phyloP scores from a whole-genome alignment of 163 green algal species.

The Prototheca wickerhamii region DNA sequence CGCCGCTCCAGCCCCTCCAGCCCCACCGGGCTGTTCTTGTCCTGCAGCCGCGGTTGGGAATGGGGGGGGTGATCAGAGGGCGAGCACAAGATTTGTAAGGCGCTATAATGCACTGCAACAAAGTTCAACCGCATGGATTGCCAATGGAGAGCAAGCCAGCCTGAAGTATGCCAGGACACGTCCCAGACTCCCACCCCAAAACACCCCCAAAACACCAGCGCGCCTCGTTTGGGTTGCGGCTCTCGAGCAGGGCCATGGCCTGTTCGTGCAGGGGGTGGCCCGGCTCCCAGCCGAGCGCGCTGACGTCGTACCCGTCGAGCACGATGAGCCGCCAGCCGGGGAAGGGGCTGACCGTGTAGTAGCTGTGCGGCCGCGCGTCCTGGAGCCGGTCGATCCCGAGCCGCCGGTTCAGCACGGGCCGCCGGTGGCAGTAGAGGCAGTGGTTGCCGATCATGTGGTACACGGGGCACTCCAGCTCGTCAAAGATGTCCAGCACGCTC shows the following conservation, averaged over 20 bases:
- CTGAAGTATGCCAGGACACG: not conserved
- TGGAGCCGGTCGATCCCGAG: slow-evolving; percentile 20
- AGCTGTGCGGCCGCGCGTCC: slow-evolving; percentile 8
- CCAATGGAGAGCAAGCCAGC: not conserved
- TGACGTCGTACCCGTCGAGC: slow-evolving; percentile 66
- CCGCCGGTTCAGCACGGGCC: slow-evolving; percentile 18
- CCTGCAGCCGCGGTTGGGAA: slow-evolving; percentile 14
- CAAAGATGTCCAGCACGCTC: slow-evolving; percentile 43
- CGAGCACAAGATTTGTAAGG: no score
- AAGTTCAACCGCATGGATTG: slow-evolving; percentile 1
- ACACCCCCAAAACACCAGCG: not conserved
- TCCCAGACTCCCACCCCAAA: not conserved
- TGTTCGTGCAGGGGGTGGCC: slow-evolving; percentile 46
- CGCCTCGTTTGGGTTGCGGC: slow-evolving; percentile 56
- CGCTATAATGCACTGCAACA: not conserved
- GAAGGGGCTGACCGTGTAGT: slow-evolving; percentile 29
- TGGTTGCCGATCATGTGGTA: slow-evolving; percentile 70
- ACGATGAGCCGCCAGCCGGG: slow-evolving; percentile 51
- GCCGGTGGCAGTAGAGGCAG: slow-evolving; percentile 55
- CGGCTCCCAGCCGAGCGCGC: slow-evolving; percentile 52
- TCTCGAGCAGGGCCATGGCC: slow-evolving; percentile 39
- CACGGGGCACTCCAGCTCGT: slow-evolving; percentile 30
- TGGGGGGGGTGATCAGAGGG: not conserved
- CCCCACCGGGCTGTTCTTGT: slow-evolving; percentile 58
- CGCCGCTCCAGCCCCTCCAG: slow-evolving; percentile 26